Percentiles rank a stretch among this genome's conserved stretches.
Conservation (phyloP, 2,329 filamentous ascomycete genomes). For the Phaeosphaeria sp. region DNA sequence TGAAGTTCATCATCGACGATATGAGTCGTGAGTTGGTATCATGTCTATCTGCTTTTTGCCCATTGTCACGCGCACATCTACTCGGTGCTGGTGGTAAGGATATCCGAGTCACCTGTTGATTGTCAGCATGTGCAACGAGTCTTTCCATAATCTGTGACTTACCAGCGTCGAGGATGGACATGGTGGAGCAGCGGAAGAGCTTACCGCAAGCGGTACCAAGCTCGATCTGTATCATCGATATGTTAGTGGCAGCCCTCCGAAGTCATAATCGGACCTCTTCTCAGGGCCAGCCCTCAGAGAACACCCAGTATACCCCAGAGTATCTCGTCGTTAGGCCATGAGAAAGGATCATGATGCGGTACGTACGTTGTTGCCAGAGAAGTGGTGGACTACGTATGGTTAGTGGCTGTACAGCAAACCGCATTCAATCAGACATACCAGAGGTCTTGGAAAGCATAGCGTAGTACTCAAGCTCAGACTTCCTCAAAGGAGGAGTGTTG, state of each 20-base stretch:
- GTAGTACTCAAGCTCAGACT: conserved; percentile 90
- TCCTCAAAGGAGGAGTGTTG: conserved; percentile 97
- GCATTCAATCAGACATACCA: conserved; percentile 6
- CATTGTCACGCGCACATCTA: conserved; percentile 19
- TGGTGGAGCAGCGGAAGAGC: conserved; percentile 97
- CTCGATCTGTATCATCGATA: conserved; percentile 76
- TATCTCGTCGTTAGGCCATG: conserved; percentile 49
- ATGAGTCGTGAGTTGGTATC: conserved; percentile 32
- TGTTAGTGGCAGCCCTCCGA: conserved; percentile 84
- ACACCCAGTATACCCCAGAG: conserved; percentile 27
- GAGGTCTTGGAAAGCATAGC: conserved; percentile 78
- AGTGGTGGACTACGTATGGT: conserved; percentile 79
- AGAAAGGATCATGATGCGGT: conserved; percentile 33
- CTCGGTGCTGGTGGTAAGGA: conserved; percentile 74
- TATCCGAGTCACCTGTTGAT: conserved; percentile 76
- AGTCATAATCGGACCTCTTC: conserved; percentile 84
- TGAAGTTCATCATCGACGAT: conserved; percentile 30
- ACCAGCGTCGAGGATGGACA: conserved; percentile 95
- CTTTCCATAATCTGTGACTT: conserved; percentile 15
- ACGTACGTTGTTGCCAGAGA: conserved; percentile 98
- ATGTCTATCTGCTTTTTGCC: conserved; percentile 24
- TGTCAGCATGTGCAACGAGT: conserved; percentile 16
- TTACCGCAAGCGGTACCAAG: conserved; percentile 98
- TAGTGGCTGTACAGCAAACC: neutral
- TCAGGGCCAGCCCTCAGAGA: conserved; percentile 71